Conservation (phyloP, 2,329 filamentous ascomycete genomes). For the Blumeria graminis region DNA sequence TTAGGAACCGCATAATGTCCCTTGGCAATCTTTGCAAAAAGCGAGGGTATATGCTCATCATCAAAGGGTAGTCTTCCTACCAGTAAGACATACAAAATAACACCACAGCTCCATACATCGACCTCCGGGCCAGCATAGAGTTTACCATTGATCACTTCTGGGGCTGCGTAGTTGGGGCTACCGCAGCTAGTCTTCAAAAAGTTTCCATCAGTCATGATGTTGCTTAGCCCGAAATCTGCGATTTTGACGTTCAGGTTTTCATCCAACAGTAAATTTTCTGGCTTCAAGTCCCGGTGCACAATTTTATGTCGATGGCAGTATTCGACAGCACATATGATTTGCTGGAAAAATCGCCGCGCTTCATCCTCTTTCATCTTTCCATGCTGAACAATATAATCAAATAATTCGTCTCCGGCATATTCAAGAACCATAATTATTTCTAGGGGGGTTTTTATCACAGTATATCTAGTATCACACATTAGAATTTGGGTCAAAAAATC, state of each 20-base stretch:
- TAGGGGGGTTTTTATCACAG: slow-evolving; percentile 78
- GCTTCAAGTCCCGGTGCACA: slow-evolving; percentile 90
- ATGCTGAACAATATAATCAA: slow-evolving; percentile 92
- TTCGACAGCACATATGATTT: slow-evolving; percentile 95
- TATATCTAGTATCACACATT: slow-evolving; percentile 36
- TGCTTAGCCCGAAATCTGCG: slow-evolving; percentile 92
- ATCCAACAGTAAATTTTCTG: slow-evolving; percentile 87
- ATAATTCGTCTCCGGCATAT: slow-evolving; percentile 87
- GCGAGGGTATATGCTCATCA: slow-evolving; percentile 89
- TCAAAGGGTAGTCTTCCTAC: slow-evolving; percentile 80
- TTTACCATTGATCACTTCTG: slow-evolving; percentile 94
- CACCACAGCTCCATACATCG: slow-evolving; percentile 92
- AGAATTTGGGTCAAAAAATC: background rate
- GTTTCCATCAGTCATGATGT: slow-evolving; percentile 99
- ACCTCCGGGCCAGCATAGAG: slow-evolving; percentile 93
- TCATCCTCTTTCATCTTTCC: slow-evolving; percentile 77
- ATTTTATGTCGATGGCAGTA: slow-evolving; percentile 99
- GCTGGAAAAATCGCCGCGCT: slow-evolving; percentile 95
- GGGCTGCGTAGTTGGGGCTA: slow-evolving; percentile 92
- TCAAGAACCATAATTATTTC: slow-evolving; percentile 99
- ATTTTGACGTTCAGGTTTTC: slow-evolving; percentile 97
- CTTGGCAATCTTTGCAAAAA: slow-evolving; percentile 94
- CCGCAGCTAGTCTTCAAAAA: slow-evolving; percentile 97
- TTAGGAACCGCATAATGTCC: slow-evolving; percentile 81
- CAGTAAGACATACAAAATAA: slow-evolving; percentile 66